These are phyloP conservation scores for Podospora australis DNA, from an alignment of 495 filamentous ascomycete genomes.

Conservation along the genomic window DNA sequence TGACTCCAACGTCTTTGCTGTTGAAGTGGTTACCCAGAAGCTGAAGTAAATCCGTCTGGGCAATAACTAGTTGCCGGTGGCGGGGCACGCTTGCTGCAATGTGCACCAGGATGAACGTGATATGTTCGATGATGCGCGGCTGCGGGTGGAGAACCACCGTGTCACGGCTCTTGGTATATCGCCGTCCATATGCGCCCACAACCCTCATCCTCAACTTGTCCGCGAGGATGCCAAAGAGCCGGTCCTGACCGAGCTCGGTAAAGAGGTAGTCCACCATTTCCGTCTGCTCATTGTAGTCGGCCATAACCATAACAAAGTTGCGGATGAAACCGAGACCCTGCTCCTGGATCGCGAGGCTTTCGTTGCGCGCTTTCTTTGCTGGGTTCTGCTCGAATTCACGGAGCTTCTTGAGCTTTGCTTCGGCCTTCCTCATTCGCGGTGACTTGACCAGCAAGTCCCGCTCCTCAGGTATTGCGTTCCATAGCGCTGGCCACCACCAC, in stretches of 20 bases:
- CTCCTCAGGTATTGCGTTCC: no score
- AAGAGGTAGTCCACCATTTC: slow-evolving; percentile 87
- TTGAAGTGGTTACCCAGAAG: slow-evolving; percentile 66
- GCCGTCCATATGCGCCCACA: slow-evolving; percentile 37
- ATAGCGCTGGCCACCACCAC: no score
- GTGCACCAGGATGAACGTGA: slow-evolving; percentile 74
- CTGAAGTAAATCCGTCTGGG: slow-evolving; percentile 51
- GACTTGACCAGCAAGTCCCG: slow-evolving; percentile 15
- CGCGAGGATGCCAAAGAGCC: slow-evolving; percentile 67
- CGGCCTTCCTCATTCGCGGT: slow-evolving; percentile 37
- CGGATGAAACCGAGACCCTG: slow-evolving; percentile 82
- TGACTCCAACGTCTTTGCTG: slow-evolving; percentile 62
- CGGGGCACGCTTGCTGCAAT: slow-evolving; percentile 71
- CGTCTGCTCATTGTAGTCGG: slow-evolving; percentile 18
- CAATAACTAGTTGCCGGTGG: slow-evolving; percentile 60
- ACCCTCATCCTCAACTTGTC: slow-evolving; percentile 60
- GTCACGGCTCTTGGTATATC: slow-evolving; percentile 22
- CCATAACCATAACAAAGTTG: slow-evolving; percentile 64
- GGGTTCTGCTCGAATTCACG: slow-evolving; percentile 51
- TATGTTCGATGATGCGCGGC: slow-evolving; percentile 66
- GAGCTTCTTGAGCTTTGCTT: slow-evolving; percentile 43
- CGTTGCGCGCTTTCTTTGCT: slow-evolving; percentile 56
- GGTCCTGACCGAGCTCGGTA: slow-evolving; percentile 62
- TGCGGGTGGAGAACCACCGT: slow-evolving; percentile 50
- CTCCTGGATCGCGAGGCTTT: slow-evolving; percentile 81